A percentile compares a stretch with the other conserved stretches of the same genome.
These are phyloP conservation scores for Avena sativa DNA, from an alignment of 176 grass and related monocot genomes.

Conservation along the genomic window DNA sequence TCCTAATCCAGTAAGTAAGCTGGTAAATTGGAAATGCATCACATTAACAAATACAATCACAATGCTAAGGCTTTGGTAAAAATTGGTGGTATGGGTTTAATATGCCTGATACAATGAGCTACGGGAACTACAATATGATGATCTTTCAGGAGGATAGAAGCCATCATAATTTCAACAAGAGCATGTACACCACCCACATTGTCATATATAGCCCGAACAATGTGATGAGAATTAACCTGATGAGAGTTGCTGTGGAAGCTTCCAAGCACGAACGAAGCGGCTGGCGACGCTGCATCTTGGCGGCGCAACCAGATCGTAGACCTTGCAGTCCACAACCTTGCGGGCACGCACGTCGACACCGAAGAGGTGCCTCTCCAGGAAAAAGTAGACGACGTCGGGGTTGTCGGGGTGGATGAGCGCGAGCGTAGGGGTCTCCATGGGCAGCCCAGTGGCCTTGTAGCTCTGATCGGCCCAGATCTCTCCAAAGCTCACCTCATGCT, in stretches of 20 bases:
- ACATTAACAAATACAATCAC: not conserved
- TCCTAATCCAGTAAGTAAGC: not conserved
- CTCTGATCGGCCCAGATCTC: conserved; percentile 26
- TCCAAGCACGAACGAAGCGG: conserved; percentile 17
- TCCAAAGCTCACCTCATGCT: not conserved
- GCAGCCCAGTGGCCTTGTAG: conserved; percentile 34
- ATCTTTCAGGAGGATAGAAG: not conserved
- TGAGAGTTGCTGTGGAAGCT: not conserved
- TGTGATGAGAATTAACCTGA: conserved; percentile 8
- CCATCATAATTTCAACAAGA: not conserved
- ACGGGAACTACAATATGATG: too few relatives aligned
- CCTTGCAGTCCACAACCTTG: conserved; percentile 21
- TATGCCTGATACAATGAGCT: too few relatives aligned
- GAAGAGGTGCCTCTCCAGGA: conserved; percentile 26
- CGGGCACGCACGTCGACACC: conserved; percentile 17
- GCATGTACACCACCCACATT: not conserved
- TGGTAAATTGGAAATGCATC: not conserved
- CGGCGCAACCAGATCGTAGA: conserved; percentile 18
- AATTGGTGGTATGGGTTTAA: too few relatives aligned
- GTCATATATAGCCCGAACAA: not conserved
- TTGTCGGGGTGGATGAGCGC: conserved; percentile 19
- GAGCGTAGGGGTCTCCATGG: not conserved
- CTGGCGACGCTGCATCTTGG: not conserved
- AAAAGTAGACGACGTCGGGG: conserved; percentile 27
- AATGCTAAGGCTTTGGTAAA: not conserved